Percentiles rank a stretch among this genome's conserved stretches.
Evolutionary conservation across 495 filamentous ascomycete species (phyloP).

Genomic region (Pseudomonodictys pantanalensis): DNA sequence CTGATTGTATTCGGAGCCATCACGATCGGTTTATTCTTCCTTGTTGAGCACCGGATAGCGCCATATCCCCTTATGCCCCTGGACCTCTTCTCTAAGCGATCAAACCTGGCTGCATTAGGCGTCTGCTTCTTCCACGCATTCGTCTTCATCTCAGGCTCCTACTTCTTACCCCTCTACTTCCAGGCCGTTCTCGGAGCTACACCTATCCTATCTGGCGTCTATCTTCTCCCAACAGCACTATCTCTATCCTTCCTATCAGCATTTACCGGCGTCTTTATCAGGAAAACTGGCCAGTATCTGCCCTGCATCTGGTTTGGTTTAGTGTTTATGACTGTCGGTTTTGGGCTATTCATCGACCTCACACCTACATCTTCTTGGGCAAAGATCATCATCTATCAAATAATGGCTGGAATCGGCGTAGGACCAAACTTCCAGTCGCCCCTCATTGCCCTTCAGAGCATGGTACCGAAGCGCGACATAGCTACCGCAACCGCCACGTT

Average conservation of each 20-base stretch:
- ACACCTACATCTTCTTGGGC: slow-evolving; percentile 50
- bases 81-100: slow-evolving; percentile 56
- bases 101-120: slow-evolving; percentile 31
- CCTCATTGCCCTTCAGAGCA: slow-evolving; percentile 75
- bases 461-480: slow-evolving; percentile 62
- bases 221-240: slow-evolving; percentile 71
- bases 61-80: slow-evolving; percentile 75
- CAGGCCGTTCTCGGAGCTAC: slow-evolving; percentile 61
- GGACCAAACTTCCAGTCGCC: slow-evolving; percentile 72
- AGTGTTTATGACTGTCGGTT: slow-evolving; percentile 59
- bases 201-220: slow-evolving; percentile 75
- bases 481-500: slow-evolving; percentile 76
- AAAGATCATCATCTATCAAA: slow-evolving; percentile 61
- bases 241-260: slow-evolving; percentile 66
- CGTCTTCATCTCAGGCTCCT: slow-evolving; percentile 38
- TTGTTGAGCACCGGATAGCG: slow-evolving; percentile 70
- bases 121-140: slow-evolving; percentile 37
- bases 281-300: slow-evolving; percentile 62
- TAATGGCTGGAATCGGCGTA: slow-evolving; percentile 64
- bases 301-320: slow-evolving; percentile 57
- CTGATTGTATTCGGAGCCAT: slow-evolving; percentile 72
- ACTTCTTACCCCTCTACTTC: slow-evolving; percentile 36
- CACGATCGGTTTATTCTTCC: slow-evolving; percentile 59
- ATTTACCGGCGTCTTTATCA: slow-evolving; percentile 65
- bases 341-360: slow-evolving; percentile 63